Evolutionary conservation across 371 early-diverging fungal species (phyloP), one percentile per base, ranked within the genome.

Genomic region (Lichtheimia corymbifera): DNA sequence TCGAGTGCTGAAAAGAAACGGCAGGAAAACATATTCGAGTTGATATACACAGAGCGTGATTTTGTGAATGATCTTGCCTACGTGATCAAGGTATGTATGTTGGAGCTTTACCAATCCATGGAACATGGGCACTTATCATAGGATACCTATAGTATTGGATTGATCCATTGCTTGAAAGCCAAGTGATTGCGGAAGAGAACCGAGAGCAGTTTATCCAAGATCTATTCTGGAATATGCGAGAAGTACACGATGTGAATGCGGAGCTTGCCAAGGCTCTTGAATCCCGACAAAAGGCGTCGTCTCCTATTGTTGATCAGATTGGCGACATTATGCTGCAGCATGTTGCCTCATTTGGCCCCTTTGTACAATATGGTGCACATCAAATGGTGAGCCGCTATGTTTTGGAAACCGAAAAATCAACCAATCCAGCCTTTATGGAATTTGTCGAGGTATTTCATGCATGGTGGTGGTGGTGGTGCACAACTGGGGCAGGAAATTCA

Each of bases 11-110:
- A 97, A 68, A 84, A 82, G 63, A 93, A 91, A 63, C 86, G 97
- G 0, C 98, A 97, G 71, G 97, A 97, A 64, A 89, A 89, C 51
- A 93, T 97, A 56, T 97, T 88, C 71, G 98, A 97, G 73, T 68
- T 97, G 44, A 89, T 97, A 30, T 86, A 93, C 50, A 94, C 93
- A 1, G 97, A 97, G 72, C 87, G 87, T 59, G 94, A 96, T 67
- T 97, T 91, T 79, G 94, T 96, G 12, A 84, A 87, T 50, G 97
- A 97, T 66, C 50, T 85, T 59, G 59, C 59, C 22, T 73, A 82
- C 28, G 56, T 84, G 13, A 52, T 69, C 65, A 86, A 87, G 69
- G 92, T 93, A 76, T 27, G 92, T 93, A 76, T 27, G 77, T 14
- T 13, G 3, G 14, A 22, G 22, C 20, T 50, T 3, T n/a, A 7